phyloP scores from a whole-genome alignment of 345 rosid species.

The Populus deltoides region DNA sequence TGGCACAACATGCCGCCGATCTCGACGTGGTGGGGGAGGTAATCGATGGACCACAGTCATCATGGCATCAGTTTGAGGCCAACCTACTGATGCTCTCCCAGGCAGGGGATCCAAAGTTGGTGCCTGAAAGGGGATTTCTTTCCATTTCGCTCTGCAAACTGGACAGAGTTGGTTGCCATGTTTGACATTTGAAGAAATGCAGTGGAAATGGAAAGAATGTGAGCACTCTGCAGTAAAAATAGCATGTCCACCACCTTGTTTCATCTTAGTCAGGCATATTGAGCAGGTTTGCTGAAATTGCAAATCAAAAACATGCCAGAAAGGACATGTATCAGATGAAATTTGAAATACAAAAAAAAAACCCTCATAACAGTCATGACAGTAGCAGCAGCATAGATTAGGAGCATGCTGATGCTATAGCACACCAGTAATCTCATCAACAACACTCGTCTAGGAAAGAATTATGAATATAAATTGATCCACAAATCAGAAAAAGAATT shows the following conservation, averaged over 20 bases:
- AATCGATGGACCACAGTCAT: slow-evolving; percentile 49
- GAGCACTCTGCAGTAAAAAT: slow-evolving; percentile 94
- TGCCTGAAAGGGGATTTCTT: slow-evolving; percentile 80
- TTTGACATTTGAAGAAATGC: slow-evolving; percentile 85
- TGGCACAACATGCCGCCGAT: slow-evolving; percentile 57
- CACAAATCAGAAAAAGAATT: neutral
- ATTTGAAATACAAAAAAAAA: neutral
- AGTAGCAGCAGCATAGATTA: neutral
- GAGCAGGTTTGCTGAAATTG: slow-evolving; percentile 69
- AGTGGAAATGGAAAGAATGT: slow-evolving; percentile 92
- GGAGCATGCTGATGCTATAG: neutral
- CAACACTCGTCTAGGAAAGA: neutral
- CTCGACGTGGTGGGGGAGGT: slow-evolving; percentile 51
- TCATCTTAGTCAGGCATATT: slow-evolving; percentile 83
- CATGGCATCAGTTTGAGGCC: slow-evolving; percentile 57
- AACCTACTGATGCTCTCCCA: slow-evolving; percentile 42
- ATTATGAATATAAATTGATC: neutral
- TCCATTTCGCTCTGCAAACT: slow-evolving; percentile 88
- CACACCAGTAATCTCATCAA: neutral
- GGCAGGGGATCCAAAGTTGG: slow-evolving; percentile 45
- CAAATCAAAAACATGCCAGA: slow-evolving; percentile 1
- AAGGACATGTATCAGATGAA: neutral
- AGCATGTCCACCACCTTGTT: slow-evolving; percentile 84
- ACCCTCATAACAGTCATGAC: neutral
- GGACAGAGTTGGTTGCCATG: slow-evolving; percentile 87